phyloP scores from a whole-genome alignment of 768 basidiomycete genomes.

The Boletus reticulatus region DNA sequence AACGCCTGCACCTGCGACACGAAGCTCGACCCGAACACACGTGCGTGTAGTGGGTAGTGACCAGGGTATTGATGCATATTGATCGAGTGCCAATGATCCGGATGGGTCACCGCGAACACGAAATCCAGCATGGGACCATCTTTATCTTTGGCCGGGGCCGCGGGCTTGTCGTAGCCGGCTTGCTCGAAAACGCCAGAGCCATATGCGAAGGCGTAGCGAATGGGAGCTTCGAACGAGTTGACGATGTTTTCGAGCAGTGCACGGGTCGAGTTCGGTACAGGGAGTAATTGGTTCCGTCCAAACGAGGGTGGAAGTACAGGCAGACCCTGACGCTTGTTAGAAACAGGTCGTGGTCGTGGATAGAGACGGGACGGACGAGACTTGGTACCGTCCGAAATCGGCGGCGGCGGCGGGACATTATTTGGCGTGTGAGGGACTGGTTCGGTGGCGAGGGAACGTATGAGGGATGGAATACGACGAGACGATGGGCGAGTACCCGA shows the following conservation, averaged over 20 bases:
- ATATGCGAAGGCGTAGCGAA: constrained; percentile 97
- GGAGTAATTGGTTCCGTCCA: constrained; percentile 78
- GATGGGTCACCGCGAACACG: constrained; percentile 92
- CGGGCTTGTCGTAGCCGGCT: constrained; percentile 60
- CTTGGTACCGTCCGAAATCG: constrained; percentile 27
- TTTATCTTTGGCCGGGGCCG: constrained; percentile 26
- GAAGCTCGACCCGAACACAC: constrained; percentile 78
- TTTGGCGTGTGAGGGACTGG: constrained; percentile 24
- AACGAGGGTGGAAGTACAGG: constrained; percentile 67
- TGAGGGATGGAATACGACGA: constrained; percentile 14
- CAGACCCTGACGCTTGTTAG: constrained; percentile 33
- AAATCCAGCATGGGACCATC: constrained; percentile 89
- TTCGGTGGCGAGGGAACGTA: constrained; percentile 29
- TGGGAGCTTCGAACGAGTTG: constrained; percentile 79
- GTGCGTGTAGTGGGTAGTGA: constrained; percentile 90
- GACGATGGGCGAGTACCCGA: constrained; percentile 13
- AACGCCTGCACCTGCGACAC: constrained; percentile 76
- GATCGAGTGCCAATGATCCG: constrained; percentile 91
- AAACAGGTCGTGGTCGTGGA: constrained; percentile 41
- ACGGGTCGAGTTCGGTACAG: constrained; percentile 76
- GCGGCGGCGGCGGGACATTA: constrained; percentile 29
- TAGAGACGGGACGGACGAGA: constrained; percentile 38
- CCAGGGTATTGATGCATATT: constrained; percentile 90
- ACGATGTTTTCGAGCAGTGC: constrained; percentile 81
- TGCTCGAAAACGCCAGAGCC: constrained; percentile 96